Evolutionary conservation across 169 alveolate species (phyloP), one percentile per base, ranked within the genome.

Genomic region (Plasmodium relictum): DNA sequence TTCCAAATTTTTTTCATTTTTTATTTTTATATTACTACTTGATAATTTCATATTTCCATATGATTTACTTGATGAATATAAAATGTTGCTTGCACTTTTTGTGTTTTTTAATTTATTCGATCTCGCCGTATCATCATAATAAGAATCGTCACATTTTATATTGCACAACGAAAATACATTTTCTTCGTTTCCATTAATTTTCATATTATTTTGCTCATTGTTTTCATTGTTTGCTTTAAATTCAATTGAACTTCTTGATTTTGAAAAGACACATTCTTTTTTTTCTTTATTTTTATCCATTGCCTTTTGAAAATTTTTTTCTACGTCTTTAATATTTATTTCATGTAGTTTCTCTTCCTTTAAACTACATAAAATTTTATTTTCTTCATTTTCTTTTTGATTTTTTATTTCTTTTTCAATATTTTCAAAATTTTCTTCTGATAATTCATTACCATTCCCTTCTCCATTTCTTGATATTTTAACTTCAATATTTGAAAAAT

Each of bases 41-140:
- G 68, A 65, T 45, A 31, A 12, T 78, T 78, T 63, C 45, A 78
- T 65, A 31, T 78, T 68, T 48, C 71, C 89, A 65, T 44, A 63
- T 2, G 78, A 78, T 78, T 50, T 45, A 31, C 69, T 78, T 22
- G 89, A 24, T 42, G 74, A 20, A 54, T 48, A n/a, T 20, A 61
- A n/a, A 56, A 73, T 26, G 9, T 9, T 59, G 45, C 48, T 48
- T 22, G 45, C 22, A 12, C 45, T 54, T 37, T 16, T 37, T 44
- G 63, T 22, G 12, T 50, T 63, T 42, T 45, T 48, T 37, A 65
- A 54, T 10, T 20, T 68, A 41, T 58, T 52, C 24, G 65, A 37
- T 18, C 26, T 48, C 48, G 26, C 66, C 7, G n/a, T 9, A 65
- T 70, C 66, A 31, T 68, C 66, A 12, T 68, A 68, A 50, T 78